Percentiles rank a stretch among this genome's conserved stretches.
Conservation (phyloP, 306 rosid species). For the Dryas alaskensis region DNA sequence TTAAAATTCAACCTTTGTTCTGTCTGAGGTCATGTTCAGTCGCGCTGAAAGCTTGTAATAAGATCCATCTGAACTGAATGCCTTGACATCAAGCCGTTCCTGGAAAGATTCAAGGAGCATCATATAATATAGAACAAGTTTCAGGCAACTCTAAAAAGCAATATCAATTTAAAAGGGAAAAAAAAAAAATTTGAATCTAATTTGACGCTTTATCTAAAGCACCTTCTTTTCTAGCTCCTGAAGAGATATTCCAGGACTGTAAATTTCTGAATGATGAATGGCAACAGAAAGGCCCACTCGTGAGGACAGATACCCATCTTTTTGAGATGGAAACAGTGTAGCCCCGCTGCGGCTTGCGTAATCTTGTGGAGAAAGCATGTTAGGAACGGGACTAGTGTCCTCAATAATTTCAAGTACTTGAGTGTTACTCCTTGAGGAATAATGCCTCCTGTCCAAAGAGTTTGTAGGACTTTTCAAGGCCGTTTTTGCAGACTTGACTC, state of each 20-base stretch:
- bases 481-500: constrained; percentile 72
- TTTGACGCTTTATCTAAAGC: constrained; percentile 15
- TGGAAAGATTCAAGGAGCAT: constrained; percentile 38
- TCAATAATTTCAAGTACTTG: constrained; percentile 89
- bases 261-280: constrained; percentile 55
- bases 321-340: constrained; percentile 67
- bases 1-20: constrained; percentile 75
- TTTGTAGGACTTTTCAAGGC: constrained; percentile 66
- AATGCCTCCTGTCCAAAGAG: constrained; percentile 72
- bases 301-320: constrained; percentile 65
- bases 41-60: constrained; percentile 89
- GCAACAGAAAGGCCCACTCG: constrained; percentile 92
- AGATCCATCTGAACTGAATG: constrained; percentile 80
- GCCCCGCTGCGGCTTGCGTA: constrained; percentile 62
- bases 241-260: constrained; percentile 81
- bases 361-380: constrained; percentile 96
- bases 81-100: constrained; percentile 92
- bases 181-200: neutral
- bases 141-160: constrained; percentile 18
- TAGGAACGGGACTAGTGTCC: constrained; percentile 77
- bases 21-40: constrained; percentile 81
- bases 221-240: constrained; percentile 97
- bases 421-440: constrained; percentile 52
- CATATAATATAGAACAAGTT: constrained; percentile 21
- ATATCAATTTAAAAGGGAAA: neutral